Base-by-base conservation (phyloP, 495 filamentous ascomycete species). In the Bryoglossum gracile region DNA sequence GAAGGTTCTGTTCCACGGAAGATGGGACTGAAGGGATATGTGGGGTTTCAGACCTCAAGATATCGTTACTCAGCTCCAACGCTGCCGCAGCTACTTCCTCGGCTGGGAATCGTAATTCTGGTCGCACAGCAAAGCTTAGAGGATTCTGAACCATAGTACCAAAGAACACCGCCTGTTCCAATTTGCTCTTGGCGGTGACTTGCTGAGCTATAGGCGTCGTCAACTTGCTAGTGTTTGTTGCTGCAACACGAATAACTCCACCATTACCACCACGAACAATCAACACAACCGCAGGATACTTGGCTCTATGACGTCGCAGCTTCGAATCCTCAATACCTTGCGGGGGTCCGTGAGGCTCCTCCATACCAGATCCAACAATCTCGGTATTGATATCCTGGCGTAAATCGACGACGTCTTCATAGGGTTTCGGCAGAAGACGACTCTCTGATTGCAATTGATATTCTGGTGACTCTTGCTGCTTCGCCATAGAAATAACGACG, bases 91-190 rank as follows among this genome's bases (percentile, higher is more conserved):
- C 84, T 30, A 94, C 75, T 51, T 96, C 87, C 25, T 73, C 64
- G 11, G 69, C 53, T 2, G 80, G 67, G 53, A 89, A 95, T 18
- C 72, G 66, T 16, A 80, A 67, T 32, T 78, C 77, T 19, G 75
- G 68, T 40, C 76, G 74, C 24, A 78, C 75, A 39, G 78, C 71
- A 50, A 99, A 84, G 53, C 87, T 80, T 23, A 99, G 67, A 8
- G 89, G 83, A 55, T 92, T 95, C 54, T 83, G 77, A 36, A 76
- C 72, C 64, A 88, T 80, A 17, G 77, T 78, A 1, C 90, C 88
- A 62, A 85, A 97, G 68, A 95, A 95, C 3, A 96, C 81, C 11
- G 91, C 91, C 62, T 97, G 91, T 57, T 95, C 89, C 35, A 99
- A 73, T 64, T 91, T 96, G 60, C 80, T 85, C 61, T 85, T 89